Conservation (phyloP, 345 rosid species). For the Hibiscus syriacus region DNA sequence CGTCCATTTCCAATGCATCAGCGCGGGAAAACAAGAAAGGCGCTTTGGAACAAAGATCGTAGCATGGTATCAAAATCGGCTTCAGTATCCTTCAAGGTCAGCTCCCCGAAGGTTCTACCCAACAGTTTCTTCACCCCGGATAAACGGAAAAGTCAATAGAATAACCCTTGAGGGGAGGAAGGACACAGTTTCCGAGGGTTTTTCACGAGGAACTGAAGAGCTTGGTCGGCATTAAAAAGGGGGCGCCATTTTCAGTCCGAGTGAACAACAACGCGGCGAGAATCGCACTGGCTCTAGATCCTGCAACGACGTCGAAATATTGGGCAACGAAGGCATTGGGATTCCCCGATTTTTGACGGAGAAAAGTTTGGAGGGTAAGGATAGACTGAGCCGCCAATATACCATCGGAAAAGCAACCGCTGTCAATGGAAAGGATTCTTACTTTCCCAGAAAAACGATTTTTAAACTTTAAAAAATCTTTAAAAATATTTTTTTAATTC, state of each 20-base stretch:
- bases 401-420: constrained; percentile 63
- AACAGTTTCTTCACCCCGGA: too few species aligned
- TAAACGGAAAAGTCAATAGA: too few species aligned
- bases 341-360: constrained; percentile 70
- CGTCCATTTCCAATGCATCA: too few species aligned
- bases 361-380: too few species aligned
- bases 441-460: constrained; percentile 61
- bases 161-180: too few species aligned
- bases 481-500: too few species aligned
- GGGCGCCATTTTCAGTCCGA: too few species aligned
- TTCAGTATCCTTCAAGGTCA: constrained; percentile 74
- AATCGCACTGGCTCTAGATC: constrained; percentile 73
- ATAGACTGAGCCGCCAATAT: too few species aligned
- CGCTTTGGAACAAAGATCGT: too few species aligned
- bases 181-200: constrained; percentile 27
- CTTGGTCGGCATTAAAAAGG: constrained; percentile 53
- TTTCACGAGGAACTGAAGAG: constrained; percentile 44
- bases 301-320: constrained; percentile 78
- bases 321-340: constrained; percentile 58
- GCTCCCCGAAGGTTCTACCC: constrained; percentile 35
- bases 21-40: too few species aligned
- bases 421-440: constrained; percentile 78
- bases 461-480: too few species aligned
- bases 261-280: too few species aligned
- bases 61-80: constrained; percentile 75